Evolutionary conservation across 2,329 filamentous ascomycete genomes (phyloP), one percentile per base, ranked within the genome.

Genomic region (Hypoxylon sp.): DNA sequence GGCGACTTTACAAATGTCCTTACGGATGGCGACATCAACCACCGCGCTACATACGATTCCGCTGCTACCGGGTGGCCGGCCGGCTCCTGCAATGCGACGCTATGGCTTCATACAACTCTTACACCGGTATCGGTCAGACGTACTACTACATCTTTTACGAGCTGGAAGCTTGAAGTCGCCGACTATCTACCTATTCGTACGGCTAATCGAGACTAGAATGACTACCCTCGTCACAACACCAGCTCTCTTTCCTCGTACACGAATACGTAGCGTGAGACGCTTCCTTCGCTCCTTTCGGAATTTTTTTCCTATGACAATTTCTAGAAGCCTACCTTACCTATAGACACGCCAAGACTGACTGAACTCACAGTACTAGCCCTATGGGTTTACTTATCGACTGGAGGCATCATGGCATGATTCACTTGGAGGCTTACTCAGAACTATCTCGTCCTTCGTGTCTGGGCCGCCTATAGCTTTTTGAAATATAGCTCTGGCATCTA

Each of bases 11-110:
- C 41, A 56, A 53, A 41, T 50, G 10, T 32, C 48, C 60, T 52
- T 30, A 45, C 50, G 45, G 43, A 60, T 60, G 50, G 55, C 53
- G 41, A 53, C 32, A 48, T 64, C 28, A 45, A 34, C 36, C 30
- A 50, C 41, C 13, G 41, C 43, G 36, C 28, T 21, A 50, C 53
- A 41, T 32, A 55, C 32, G 38, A 41, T 43, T 32, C 50, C 55
- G 43, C 58, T 36, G 58, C 60, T 46, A 36, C 61, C 68, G 61
- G 46, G 19, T 41, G 36, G 32, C 58, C 45, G 55, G 58, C 32
- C 55, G 34, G 21, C 34, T 50, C 28, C 50, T 65, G 60, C 61
- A 56, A 60, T 70, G 14, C 58, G 14, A 68, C 65, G 2, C 32
- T 60, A 51, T 60, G 48, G 67, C 53, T 56, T 55, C 52, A 41